Percentiles rank a stretch among this genome's conserved stretches.
Evolutionary conservation across 2,329 filamentous ascomycete genomes (phyloP).

Genomic region (Ambrosiella xylebori): DNA sequence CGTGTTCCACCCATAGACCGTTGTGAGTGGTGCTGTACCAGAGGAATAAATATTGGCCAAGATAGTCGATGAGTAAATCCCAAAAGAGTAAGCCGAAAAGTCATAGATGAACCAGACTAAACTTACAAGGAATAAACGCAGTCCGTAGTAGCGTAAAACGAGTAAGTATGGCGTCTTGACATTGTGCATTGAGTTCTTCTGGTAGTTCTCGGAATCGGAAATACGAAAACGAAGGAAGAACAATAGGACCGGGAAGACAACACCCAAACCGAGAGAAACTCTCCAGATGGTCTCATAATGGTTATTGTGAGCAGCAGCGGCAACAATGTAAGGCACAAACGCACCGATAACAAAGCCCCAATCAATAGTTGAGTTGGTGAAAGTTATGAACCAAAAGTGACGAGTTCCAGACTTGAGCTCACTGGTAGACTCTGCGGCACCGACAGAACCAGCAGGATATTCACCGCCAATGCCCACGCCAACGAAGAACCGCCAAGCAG

Average conservation of each 20-base stretch:
- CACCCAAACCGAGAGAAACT: conserved; percentile 58
- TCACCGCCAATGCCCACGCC: conserved; percentile 67
- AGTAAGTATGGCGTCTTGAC: conserved; percentile 37
- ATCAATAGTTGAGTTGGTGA: conserved; percentile 64
- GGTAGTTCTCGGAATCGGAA: conserved; percentile 63
- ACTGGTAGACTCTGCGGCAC: conserved; percentile 66
- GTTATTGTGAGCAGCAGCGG: conserved; percentile 36
- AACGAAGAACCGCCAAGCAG: conserved; percentile 71
- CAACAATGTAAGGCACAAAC: conserved; percentile 50
- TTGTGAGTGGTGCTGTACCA: conserved; percentile 40
- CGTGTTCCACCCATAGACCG: conserved; percentile 73
- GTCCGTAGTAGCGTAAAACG: conserved; percentile 52
- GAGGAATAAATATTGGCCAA: conserved; percentile 43
- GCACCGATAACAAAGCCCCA: conserved; percentile 66
- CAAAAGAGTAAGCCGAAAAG: conserved; percentile 70
- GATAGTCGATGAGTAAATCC: conserved; percentile 68
- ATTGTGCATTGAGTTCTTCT: conserved; percentile 50
- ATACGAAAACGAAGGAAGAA: conserved; percentile 50
- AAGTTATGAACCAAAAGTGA: conserved; percentile 84
- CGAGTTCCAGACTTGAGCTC: conserved; percentile 64
- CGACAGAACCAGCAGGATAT: conserved; percentile 70
- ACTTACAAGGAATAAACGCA: conserved; percentile 50
- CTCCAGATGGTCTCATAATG: conserved; percentile 68
- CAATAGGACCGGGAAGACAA: conserved; percentile 58
- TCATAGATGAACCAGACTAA: conserved; percentile 78